phyloP scores from a whole-genome alignment of 768 basidiomycete species.

The Kwoniella sp. region DNA sequence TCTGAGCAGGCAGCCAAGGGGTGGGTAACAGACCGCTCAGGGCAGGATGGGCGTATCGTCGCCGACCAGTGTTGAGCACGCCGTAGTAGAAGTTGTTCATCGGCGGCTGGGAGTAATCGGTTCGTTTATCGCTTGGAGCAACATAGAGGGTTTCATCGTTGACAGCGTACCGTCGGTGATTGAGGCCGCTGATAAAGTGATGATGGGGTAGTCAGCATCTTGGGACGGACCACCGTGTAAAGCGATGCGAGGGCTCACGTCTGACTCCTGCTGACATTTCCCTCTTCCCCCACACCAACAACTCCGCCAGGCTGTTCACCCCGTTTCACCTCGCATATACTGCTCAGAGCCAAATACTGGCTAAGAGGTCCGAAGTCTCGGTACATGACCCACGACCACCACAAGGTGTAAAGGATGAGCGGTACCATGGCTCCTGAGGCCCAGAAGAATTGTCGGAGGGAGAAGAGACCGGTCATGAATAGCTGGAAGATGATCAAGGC shows the following conservation, averaged over 20 bases:
- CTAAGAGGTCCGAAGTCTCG: conserved; percentile 71
- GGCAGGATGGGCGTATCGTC: conserved; percentile 92
- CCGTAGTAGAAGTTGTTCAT: conserved; percentile 95
- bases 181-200: conserved; percentile 65
- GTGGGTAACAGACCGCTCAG: conserved; percentile 88
- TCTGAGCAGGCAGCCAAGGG: conserved; percentile 91
- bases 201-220: background rate
- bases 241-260: conserved; percentile 64
- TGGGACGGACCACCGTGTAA: background rate
- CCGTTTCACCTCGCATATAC: conserved; percentile 75
- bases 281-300: conserved; percentile 71
- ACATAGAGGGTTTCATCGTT: conserved; percentile 94
- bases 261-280: conserved; percentile 85
- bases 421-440: conserved; percentile 71
- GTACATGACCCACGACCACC: conserved; percentile 80
- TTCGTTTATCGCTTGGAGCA: conserved; percentile 88
- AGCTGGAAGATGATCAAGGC: conserved; percentile 88
- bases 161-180: conserved; percentile 81
- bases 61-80: conserved; percentile 91
- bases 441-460: conserved; percentile 65
- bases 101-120: conserved; percentile 94
- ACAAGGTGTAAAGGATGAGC: conserved; percentile 70
- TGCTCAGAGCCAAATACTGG: conserved; percentile 77
- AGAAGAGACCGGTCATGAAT: conserved; percentile 97
- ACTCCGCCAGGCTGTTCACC: conserved; percentile 85